phyloP scores from a whole-genome alignment of 352 stramenopile genomes.

The Pythium pyrilobum region DNA sequence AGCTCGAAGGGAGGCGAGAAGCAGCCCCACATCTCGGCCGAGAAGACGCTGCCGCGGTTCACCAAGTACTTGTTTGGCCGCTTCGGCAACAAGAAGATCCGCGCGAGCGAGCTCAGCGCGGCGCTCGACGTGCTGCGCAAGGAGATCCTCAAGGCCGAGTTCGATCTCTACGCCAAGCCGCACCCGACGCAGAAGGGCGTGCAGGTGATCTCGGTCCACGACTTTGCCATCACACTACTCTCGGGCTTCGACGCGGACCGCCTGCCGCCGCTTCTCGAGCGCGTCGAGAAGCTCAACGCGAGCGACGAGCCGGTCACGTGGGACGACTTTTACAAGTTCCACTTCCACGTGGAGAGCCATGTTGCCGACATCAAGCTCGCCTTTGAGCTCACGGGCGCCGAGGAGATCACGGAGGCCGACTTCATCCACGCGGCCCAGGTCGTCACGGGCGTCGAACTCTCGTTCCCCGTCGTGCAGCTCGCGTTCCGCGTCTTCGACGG shows the following conservation, averaged over 20 bases:
- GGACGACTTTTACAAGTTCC: constrained; percentile 69
- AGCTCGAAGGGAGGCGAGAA: constrained; percentile 19
- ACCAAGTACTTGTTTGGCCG: constrained; percentile 62
- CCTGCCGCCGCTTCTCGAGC: constrained; percentile 48
- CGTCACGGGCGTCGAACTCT: constrained; percentile 59
- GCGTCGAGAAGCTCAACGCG: constrained; percentile 47
- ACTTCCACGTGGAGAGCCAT: constrained; percentile 68
- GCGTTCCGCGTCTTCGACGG: constrained; percentile 73
- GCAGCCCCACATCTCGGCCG: constrained; percentile 24
- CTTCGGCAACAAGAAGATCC: constrained; percentile 54
- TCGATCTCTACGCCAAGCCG: constrained; percentile 60
- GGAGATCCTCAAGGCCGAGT: constrained; percentile 59
- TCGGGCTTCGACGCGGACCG: constrained; percentile 70
- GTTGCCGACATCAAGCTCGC: constrained; percentile 67
- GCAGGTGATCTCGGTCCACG: constrained; percentile 57
- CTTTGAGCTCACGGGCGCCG: constrained; percentile 55
- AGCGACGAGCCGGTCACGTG: constrained; percentile 62
- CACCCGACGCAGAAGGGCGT: constrained; percentile 33
- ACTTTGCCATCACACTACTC: constrained; percentile 73
- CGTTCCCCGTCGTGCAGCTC: constrained; percentile 63
- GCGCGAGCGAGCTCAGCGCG: constrained; percentile 38
- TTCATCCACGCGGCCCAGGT: constrained; percentile 65
- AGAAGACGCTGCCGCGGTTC: constrained; percentile 44
- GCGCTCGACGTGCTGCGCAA: constrained; percentile 50
- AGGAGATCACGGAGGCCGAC: constrained; percentile 70